Evolutionary conservation across 192 early-diverging fungal genomes (phyloP).

Genomic region (Chytriomyces confervae): DNA sequence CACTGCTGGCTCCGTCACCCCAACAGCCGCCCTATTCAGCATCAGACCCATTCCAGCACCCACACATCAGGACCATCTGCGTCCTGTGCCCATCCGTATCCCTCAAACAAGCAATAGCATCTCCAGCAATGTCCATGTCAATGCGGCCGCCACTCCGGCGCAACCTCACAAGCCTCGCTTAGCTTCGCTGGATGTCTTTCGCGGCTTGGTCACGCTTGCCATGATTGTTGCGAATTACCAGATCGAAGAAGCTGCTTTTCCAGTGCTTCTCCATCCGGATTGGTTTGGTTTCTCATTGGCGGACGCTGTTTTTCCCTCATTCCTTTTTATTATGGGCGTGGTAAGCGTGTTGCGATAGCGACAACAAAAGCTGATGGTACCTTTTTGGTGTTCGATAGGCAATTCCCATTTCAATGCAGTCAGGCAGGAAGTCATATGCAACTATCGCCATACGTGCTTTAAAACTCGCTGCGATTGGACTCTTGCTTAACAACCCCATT

Average conservation of each 20-base stretch:
- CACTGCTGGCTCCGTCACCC: no score
- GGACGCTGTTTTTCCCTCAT: conserved; percentile 63
- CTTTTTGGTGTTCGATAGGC: neutral
- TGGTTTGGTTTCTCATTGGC: conserved; percentile 59
- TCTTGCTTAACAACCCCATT: conserved; percentile 35
- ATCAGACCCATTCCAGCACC: no score
- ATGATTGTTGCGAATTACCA: conserved; percentile 65
- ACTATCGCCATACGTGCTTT: conserved; percentile 1
- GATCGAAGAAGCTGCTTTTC: conserved; percentile 38
- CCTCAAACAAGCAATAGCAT: no score
- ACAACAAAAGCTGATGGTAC: neutral
- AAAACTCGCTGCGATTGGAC: conserved; percentile 18
- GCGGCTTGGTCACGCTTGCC: conserved; percentile 52
- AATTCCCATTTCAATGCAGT: conserved; percentile 11
- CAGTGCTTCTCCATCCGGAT: conserved; percentile 39
- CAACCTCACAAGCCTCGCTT: conserved; percentile 32
- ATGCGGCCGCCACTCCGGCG: neutral
- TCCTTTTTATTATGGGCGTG: conserved; percentile 60
- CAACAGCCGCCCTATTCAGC: no score
- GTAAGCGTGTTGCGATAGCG: neutral
- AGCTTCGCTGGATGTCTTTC: conserved; percentile 49
- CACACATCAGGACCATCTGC: no score
- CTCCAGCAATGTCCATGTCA: neutral
- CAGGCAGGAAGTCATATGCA: neutral
- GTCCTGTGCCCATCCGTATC: no score